Conservation (phyloP, 208 protist genomes). For the Leishmania aethiopica region DNA sequence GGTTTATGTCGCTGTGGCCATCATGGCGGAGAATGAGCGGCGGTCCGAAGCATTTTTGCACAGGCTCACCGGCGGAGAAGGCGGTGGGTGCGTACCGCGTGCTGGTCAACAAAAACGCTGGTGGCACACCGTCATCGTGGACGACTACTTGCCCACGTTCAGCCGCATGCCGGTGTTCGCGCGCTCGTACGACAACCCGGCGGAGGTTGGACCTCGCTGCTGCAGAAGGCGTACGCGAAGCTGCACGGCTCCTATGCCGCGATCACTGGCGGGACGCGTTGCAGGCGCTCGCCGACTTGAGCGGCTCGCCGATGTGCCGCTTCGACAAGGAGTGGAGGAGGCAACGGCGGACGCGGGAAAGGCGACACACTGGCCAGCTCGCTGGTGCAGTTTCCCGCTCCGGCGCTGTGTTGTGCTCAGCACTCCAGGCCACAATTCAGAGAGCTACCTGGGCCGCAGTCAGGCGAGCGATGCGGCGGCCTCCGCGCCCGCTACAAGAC, state of each 20-base stretch:
- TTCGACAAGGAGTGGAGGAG: conserved; percentile 53
- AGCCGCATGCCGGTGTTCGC: conserved; percentile 37
- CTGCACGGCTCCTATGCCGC: conserved; percentile 74
- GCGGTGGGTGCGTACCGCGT: conserved; percentile 60
- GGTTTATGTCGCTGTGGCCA: conserved; percentile 50
- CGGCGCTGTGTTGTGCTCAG: conserved; percentile 42
- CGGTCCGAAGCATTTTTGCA: conserved; percentile 35
- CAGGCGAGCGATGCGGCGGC: conserved; percentile 16
- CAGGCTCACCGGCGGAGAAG: conserved; percentile 31
- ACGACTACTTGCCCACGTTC: conserved; percentile 64
- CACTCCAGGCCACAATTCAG: conserved; percentile 46
- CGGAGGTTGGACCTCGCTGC: conserved; percentile 73
- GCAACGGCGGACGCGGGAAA: conserved; percentile 22
- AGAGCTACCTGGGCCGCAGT: conserved; percentile 29
- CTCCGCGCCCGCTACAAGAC: conserved; percentile 19
- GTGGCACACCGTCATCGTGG: conserved; percentile 63
- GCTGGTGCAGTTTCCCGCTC: conserved; percentile 15
- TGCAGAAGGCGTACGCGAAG: conserved; percentile 91
- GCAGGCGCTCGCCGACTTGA: conserved; percentile 68
- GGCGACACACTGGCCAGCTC: conserved; percentile 5
- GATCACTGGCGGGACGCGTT: conserved; percentile 66
- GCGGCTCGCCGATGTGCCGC: conserved; percentile 43
- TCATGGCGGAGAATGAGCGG: conserved; percentile 40
- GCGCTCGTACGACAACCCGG: conserved; percentile 29
- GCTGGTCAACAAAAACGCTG: conserved; percentile 58